Conservation (phyloP, 805 yeast genomes). For the Yarrowia divulgata region DNA sequence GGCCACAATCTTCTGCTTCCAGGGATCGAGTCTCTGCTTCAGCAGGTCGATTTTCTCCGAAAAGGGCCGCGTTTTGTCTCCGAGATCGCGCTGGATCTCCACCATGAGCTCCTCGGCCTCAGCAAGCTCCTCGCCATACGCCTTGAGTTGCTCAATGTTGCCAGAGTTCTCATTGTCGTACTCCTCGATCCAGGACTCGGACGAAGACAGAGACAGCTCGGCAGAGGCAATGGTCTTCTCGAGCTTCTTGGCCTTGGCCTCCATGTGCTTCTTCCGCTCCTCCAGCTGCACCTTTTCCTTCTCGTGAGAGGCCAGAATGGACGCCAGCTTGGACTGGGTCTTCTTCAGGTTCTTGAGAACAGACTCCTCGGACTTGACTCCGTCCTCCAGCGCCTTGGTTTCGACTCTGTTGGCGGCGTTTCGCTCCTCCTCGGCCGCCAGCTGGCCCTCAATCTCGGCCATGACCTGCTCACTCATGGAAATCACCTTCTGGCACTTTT, state of each 20-base stretch:
- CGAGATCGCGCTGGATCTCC: slow-evolving; percentile 67
- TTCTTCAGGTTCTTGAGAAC: slow-evolving; percentile 46
- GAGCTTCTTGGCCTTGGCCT: slow-evolving; percentile 64
- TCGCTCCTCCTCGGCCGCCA: slow-evolving; percentile 56
- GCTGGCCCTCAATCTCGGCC: slow-evolving; percentile 53
- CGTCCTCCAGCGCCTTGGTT: slow-evolving; percentile 48
- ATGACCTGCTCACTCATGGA: slow-evolving; percentile 53
- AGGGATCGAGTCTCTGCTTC: slow-evolving; percentile 79
- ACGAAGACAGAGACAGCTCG: slow-evolving; percentile 55
- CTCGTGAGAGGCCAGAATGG: slow-evolving; percentile 54
- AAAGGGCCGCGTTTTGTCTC: slow-evolving; percentile 74
- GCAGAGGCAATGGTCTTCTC: slow-evolving; percentile 62
- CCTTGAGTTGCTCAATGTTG: slow-evolving; percentile 56
- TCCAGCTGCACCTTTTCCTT: slow-evolving; percentile 71
- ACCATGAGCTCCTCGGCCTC: slow-evolving; percentile 66
- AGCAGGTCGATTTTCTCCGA: slow-evolving; percentile 68
- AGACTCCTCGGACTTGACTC: slow-evolving; percentile 41
- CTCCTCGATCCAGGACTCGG: slow-evolving; percentile 57
- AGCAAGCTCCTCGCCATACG: slow-evolving; percentile 56
- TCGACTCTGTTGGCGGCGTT: slow-evolving; percentile 52
- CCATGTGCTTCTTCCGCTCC: slow-evolving; percentile 75
- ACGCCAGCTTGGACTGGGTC: slow-evolving; percentile 48
- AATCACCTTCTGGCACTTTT: slow-evolving; percentile 54
- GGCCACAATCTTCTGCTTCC: slow-evolving; percentile 71
- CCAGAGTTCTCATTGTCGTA: slow-evolving; percentile 57